These are phyloP conservation scores for Camelina neglecta DNA, from an alignment of 345 rosid species.

Conservation along the genomic window DNA sequence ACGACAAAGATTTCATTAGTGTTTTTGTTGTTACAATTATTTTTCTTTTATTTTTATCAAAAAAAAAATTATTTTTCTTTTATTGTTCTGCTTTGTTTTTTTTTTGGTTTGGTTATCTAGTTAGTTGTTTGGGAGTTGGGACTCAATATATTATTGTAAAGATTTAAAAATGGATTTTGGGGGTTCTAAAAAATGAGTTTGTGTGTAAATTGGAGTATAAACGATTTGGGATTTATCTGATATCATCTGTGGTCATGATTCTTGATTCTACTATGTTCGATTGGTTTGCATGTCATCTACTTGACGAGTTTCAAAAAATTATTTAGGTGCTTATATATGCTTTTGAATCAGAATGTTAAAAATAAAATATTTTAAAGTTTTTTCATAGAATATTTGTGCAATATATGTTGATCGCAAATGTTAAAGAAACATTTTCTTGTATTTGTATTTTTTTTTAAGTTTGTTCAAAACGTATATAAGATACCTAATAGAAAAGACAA, in stretches of 20 bases:
- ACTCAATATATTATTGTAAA: conserved; percentile 32
- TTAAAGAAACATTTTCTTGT: no score
- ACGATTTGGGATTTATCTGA: conserved; percentile 12
- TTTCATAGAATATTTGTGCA: no score
- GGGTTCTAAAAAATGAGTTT: neutral
- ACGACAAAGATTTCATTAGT: conserved; percentile 69
- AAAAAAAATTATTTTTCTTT: neutral
- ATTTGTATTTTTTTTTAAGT: no score
- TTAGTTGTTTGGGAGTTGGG: conserved; percentile 8
- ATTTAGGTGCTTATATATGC: neutral
- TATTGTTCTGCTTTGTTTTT: conserved; percentile 10
- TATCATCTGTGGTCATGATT: neutral
- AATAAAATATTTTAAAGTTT: no score
- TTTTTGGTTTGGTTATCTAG: neutral
- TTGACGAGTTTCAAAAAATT: neutral
- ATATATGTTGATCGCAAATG: neutral
- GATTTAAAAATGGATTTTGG: neutral
- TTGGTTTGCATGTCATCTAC: no score
- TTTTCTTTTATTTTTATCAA: no score
- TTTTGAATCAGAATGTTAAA: no score
- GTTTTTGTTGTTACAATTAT: conserved; percentile 16
- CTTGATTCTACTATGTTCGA: neutral
- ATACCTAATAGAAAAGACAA: neutral
- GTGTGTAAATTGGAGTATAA: conserved; percentile 32
- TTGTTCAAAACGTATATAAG: neutral